Evolutionary conservation across 345 rosid species (phyloP).

Genomic region (Pistacia atlantica): DNA sequence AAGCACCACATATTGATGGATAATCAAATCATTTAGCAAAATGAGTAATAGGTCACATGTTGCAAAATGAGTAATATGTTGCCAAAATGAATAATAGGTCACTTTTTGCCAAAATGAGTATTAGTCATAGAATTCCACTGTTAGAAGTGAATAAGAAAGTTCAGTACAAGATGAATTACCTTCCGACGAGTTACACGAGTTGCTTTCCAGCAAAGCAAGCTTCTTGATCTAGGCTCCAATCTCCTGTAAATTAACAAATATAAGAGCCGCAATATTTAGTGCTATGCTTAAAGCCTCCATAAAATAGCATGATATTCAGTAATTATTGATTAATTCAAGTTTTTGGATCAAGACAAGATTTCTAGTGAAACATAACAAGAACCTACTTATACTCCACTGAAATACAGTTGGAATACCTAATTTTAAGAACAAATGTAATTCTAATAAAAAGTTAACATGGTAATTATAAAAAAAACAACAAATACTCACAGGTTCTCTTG

Average conservation of each 20-base stretch:
- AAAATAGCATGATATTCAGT: background rate
- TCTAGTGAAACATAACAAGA: background rate
- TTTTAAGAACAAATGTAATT: background rate
- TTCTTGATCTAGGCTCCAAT: constrained; percentile 87
- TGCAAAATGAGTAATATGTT: background rate
- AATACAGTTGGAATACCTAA: background rate
- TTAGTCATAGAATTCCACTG: background rate
- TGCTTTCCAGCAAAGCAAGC: constrained; percentile 89
- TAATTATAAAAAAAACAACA: background rate
- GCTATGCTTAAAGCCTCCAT: background rate
- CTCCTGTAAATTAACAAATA: constrained; percentile 54
- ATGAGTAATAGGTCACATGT: background rate
- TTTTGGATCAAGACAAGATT: background rate
- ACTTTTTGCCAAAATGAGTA: background rate
- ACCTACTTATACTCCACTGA: background rate
- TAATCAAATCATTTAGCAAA: too few species aligned
- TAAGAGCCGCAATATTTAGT: background rate
- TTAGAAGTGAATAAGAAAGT: background rate
- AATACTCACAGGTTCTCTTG: constrained; percentile 86
- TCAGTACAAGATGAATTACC: constrained; percentile 45
- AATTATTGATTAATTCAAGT: background rate
- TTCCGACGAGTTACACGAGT: constrained; percentile 61
- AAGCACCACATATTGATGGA: background rate
- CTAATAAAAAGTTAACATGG: background rate
- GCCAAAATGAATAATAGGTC: background rate